These are phyloP conservation scores for Penicillium flavigenum DNA, from an alignment of 495 filamentous ascomycete genomes.

Conservation along the genomic window DNA sequence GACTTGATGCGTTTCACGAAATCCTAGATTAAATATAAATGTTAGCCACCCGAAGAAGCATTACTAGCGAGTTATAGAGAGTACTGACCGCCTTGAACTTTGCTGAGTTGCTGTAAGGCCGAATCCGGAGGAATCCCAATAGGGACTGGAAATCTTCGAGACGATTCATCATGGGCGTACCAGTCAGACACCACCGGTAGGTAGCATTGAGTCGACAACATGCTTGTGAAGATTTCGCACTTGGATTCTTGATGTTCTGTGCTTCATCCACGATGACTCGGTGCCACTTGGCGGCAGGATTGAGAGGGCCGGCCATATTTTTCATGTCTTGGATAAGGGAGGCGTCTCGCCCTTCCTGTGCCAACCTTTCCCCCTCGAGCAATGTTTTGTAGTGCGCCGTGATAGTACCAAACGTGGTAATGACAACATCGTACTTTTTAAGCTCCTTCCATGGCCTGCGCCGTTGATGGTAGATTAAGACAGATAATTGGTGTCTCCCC, in stretches of 20 bases:
- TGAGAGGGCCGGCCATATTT: conserved; percentile 58
- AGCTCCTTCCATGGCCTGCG: conserved; percentile 60
- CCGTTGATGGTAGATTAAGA: conserved; percentile 64
- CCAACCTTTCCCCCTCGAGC: conserved; percentile 52
- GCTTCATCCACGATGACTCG: conserved; percentile 91
- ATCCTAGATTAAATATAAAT: conserved; percentile 33
- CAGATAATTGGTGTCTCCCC: conserved; percentile 58
- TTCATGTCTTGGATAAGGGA: conserved; percentile 23
- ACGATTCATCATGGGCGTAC: conserved; percentile 93
- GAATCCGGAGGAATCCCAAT: conserved; percentile 76
- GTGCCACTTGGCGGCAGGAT: conserved; percentile 68
- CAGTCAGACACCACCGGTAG: conserved; percentile 82
- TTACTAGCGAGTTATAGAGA: conserved; percentile 8
- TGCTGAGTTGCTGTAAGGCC: conserved; percentile 68
- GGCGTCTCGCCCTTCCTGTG: conserved; percentile 28
- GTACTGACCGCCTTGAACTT: conserved; percentile 58
- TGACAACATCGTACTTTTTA: conserved; percentile 72
- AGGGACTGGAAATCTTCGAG: conserved; percentile 81
- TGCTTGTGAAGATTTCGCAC: conserved; percentile 63
- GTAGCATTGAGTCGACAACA: conserved; percentile 59
- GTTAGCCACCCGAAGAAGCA: background rate
- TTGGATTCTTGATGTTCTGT: conserved; percentile 88
- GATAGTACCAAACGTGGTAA: conserved; percentile 88
- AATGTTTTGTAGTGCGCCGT: conserved; percentile 55
- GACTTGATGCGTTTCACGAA: conserved; percentile 56